Percentiles rank a stretch among this genome's conserved stretches.
These are phyloP conservation scores for Penstemon davidsonii DNA, from an alignment of 257 asterid genomes.

Conservation along the genomic window DNA sequence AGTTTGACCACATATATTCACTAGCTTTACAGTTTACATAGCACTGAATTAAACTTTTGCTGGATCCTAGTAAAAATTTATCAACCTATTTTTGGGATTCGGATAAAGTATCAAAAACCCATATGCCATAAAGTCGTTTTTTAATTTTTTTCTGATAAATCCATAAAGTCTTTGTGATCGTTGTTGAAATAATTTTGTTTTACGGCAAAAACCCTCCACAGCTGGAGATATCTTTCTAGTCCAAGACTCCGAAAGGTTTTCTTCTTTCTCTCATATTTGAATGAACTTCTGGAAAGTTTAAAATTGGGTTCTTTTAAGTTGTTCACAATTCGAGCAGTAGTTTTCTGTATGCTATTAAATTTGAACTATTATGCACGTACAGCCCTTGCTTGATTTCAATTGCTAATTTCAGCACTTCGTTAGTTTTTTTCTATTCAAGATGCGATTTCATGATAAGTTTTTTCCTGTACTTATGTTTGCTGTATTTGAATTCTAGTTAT, in stretches of 20 bases:
- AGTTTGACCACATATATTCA: no score
- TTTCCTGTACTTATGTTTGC: neutral
- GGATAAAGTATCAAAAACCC: neutral
- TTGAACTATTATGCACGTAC: no score
- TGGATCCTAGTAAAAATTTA: conserved; percentile 8
- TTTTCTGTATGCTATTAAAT: conserved; percentile 9
- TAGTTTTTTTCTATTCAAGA: neutral
- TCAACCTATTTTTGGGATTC: neutral
- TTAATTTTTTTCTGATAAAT: neutral
- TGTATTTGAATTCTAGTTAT: conserved; percentile 14
- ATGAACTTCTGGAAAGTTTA: conserved; percentile 13
- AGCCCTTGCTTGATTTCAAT: neutral
- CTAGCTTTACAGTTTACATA: neutral
- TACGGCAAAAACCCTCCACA: conserved; percentile 18
- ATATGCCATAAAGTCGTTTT: neutral
- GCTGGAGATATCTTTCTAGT: conserved; percentile 18
- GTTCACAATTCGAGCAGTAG: neutral
- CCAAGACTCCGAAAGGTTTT: conserved; percentile 22
- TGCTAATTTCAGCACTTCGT: neutral
- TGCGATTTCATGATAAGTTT: neutral
- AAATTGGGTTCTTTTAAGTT: conserved; percentile 10
- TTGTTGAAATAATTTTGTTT: neutral
- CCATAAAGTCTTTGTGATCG: conserved; percentile 9
- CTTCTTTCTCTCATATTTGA: neutral
- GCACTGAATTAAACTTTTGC: conserved; percentile 10